phyloP scores from a whole-genome alignment of 2,329 filamentous ascomycete species.

The Bretziella fagacearum region DNA sequence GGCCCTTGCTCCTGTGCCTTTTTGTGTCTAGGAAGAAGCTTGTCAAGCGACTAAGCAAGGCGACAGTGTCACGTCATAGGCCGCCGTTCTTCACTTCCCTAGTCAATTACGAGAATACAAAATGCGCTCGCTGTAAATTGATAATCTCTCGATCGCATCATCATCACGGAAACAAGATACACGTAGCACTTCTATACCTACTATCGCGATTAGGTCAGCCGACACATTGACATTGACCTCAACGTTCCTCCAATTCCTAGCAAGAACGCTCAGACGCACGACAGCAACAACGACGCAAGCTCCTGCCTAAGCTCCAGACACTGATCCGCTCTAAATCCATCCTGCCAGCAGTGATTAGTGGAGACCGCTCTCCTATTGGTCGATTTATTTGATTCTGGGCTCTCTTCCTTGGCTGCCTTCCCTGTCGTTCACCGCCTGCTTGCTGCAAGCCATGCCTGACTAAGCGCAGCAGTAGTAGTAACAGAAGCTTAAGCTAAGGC shows the following conservation, averaged over 20 bases:
- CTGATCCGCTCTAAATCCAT: constrained; percentile 1
- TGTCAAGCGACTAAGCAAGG: neutral
- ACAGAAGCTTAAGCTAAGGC: too few species aligned
- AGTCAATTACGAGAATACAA: neutral
- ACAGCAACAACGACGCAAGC: neutral
- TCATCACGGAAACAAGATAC: too few species aligned
- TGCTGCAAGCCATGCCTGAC: neutral
- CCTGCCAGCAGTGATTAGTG: constrained; percentile 5
- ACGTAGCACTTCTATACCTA: too few species aligned
- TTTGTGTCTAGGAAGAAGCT: too few species aligned
- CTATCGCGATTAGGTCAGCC: too few species aligned
- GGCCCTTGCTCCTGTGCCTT: constrained; percentile 1
- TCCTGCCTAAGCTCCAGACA: constrained; percentile 1
- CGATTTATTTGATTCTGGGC: neutral
- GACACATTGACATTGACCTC: neutral
- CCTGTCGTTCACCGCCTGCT: constrained; percentile 2
- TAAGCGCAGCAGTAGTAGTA: neutral
- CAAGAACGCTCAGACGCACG: neutral
- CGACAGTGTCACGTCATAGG: neutral
- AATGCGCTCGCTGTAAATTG: neutral
- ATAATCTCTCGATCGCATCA: too few species aligned
- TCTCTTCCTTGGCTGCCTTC: neutral
- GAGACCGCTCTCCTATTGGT: neutral
- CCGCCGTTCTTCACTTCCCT: neutral
- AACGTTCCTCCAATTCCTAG: neutral